phyloP scores from a whole-genome alignment of 1,284 basidiomycete species.

The Fomitopsis pinicola region DNA sequence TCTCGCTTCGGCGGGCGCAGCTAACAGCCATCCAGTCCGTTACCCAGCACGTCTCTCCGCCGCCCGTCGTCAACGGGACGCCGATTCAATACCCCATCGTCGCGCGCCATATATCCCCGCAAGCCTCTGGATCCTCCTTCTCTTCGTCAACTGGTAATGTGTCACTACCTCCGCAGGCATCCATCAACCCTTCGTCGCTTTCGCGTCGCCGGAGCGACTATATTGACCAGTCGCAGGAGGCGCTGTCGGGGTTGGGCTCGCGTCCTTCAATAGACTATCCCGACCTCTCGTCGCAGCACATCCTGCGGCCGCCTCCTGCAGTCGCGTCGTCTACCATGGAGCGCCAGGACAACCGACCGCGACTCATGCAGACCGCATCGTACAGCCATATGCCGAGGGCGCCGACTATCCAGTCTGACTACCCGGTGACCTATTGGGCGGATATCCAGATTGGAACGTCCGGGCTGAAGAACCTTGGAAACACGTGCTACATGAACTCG shows the following conservation, averaged over 20 bases:
- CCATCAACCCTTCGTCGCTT: conserved; percentile 67
- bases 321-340: conserved; percentile 66
- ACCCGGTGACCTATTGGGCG: conserved; percentile 76
- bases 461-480: conserved; percentile 94
- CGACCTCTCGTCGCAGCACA: conserved; percentile 53
- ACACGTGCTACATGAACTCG: conserved; percentile 99
- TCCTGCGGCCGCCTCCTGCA: conserved; percentile 73
- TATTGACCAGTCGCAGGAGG: conserved; percentile 72
- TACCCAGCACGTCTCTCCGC: conserved; percentile 28
- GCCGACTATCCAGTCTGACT: conserved; percentile 65
- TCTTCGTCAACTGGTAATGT: conserved; percentile 33
- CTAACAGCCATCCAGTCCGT: conserved; percentile 17
- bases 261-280: conserved; percentile 78
- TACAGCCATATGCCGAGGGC: conserved; percentile 35
- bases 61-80: conserved; percentile 28
- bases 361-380: conserved; percentile 31
- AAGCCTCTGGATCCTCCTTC: conserved; percentile 32
- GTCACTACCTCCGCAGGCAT: conserved; percentile 73
- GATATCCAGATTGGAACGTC: conserved; percentile 78
- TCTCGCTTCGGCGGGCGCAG: background rate
- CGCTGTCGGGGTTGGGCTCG: conserved; percentile 47
- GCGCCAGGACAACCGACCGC: conserved; percentile 64
- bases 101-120: conserved; percentile 29
- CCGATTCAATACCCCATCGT: conserved; percentile 45
- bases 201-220: conserved; percentile 77